These are phyloP conservation scores for Schwanniomyces pseudopolymorphus DNA, from an alignment of 805 yeast species.

Conservation along the genomic window DNA sequence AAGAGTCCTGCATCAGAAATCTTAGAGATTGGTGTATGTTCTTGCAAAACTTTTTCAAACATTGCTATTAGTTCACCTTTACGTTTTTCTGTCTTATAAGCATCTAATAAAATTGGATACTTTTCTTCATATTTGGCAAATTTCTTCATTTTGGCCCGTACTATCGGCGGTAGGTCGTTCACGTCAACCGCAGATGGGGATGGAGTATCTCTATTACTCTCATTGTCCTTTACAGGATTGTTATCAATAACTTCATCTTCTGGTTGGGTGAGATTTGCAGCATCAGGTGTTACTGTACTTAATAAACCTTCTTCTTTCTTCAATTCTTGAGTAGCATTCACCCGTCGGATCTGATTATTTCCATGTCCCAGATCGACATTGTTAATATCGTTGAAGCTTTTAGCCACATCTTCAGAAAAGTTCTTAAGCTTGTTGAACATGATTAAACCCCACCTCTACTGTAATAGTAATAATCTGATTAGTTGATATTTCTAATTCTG, in stretches of 20 bases:
- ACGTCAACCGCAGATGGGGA: conserved; percentile 16
- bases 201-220: neutral
- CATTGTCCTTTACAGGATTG: conserved; percentile 13
- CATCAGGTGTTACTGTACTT: conserved; percentile 47
- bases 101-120: conserved; percentile 80
- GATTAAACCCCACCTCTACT: neutral
- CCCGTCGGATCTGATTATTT: conserved; percentile 3
- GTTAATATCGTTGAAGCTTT: conserved; percentile 37
- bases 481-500: neutral
- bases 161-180: conserved; percentile 52
- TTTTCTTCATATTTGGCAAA: conserved; percentile 86
- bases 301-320: conserved; percentile 35
- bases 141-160: conserved; percentile 65
- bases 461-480: neutral
- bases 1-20: conserved; percentile 71
- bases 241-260: conserved; percentile 33
- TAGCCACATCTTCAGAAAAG: conserved; percentile 47
- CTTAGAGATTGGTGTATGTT: conserved; percentile 76
- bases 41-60: conserved; percentile 72
- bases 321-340: conserved; percentile 26
- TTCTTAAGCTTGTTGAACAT: conserved; percentile 44
- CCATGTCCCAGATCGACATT: conserved; percentile 11
- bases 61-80: conserved; percentile 56
- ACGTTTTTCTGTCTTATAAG: conserved; percentile 78
- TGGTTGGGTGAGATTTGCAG: conserved; percentile 46